A percentile compares a stretch with the other conserved stretches of the same genome.
Evolutionary conservation across 2,329 filamentous ascomycete species (phyloP).

Genomic region (Chaetomiaceae sp.): DNA sequence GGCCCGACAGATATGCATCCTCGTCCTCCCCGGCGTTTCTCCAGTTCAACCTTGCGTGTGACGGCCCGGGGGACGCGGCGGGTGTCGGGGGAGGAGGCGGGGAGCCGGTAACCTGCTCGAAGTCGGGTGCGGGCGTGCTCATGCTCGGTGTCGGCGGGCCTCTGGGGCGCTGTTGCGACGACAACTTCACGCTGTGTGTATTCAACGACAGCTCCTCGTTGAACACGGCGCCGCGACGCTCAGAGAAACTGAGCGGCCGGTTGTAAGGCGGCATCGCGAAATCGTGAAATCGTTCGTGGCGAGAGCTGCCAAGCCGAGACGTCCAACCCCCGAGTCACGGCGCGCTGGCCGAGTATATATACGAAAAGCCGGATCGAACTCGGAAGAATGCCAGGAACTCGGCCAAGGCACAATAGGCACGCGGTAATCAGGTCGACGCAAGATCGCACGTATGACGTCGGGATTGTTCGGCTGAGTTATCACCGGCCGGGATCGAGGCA

Average conservation of each 20-base stretch:
- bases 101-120: conserved; percentile 57
- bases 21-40: conserved; percentile 74
- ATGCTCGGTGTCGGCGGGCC: conserved; percentile 64
- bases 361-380: no score
- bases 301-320: conserved; percentile 31
- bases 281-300: conserved; percentile 40
- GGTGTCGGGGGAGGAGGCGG: conserved; percentile 62
- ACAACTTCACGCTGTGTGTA: conserved; percentile 48
- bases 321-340: not conserved
- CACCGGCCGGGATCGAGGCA: not conserved
- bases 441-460: no score
- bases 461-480: not conserved
- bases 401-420: no score
- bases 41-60: conserved; percentile 63
- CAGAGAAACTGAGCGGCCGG: conserved; percentile 55
- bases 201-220: conserved; percentile 54
- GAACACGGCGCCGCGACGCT: conserved; percentile 54
- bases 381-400: no score
- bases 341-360: not conserved
- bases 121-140: conserved; percentile 59
- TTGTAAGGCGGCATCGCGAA: conserved; percentile 40
- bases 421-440: not conserved
- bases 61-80: conserved; percentile 60
- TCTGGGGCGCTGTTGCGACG: conserved; percentile 46
- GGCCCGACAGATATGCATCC: conserved; percentile 74